Base-by-base conservation (phyloP, 1,284 basidiomycete species). In the Naganishia cerealis region DNA sequence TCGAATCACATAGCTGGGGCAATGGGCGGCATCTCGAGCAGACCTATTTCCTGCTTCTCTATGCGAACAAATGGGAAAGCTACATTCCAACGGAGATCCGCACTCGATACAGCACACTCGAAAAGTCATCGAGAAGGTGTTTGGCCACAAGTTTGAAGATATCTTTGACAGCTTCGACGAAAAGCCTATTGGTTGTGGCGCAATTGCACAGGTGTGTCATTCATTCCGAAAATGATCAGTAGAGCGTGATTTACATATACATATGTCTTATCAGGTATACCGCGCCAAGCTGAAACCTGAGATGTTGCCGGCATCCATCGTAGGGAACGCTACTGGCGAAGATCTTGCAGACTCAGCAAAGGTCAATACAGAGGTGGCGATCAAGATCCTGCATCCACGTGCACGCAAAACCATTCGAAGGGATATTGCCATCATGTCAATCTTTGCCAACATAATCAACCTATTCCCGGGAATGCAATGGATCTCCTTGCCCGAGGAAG, bases 21-120 rank as follows among this genome's bases (percentile, higher is more conserved):
- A 99, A 85, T 99, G 96, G 96, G 96, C 96, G 0, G 96, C 91
- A 6, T 94, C 94, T 36, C 86, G 96, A 65, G 89, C 90, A 56
- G 96, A 99, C 79, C 83, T 99, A 6, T 99, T 99, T 81, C 92
- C 96, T 0, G 84, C 88, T n/a, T 81, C 87, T n/a, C 86, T 99
- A 5, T 99, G 96, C 79, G 85, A 90, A 67, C 86, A 86, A 71
- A 85, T 99, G 74, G 92, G 91, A 57, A 86, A 88, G 66, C 83
- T 98, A 16, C 96, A 99, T 77, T 97, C 94, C 2, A 90, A 87
- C 72, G 93, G 90, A 68, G 89, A 87, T 71, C 88, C 92, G 0
- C 96, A 99, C 81, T 83, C 88, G 1, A 81, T 98, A 70, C 75
- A 78, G 24, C 89, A 98, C 78, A 99, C 96, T 4, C 90, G 88